These are phyloP conservation scores for Tulasnella sp. DNA, from an alignment of 768 basidiomycete species.

Conservation along the genomic window DNA sequence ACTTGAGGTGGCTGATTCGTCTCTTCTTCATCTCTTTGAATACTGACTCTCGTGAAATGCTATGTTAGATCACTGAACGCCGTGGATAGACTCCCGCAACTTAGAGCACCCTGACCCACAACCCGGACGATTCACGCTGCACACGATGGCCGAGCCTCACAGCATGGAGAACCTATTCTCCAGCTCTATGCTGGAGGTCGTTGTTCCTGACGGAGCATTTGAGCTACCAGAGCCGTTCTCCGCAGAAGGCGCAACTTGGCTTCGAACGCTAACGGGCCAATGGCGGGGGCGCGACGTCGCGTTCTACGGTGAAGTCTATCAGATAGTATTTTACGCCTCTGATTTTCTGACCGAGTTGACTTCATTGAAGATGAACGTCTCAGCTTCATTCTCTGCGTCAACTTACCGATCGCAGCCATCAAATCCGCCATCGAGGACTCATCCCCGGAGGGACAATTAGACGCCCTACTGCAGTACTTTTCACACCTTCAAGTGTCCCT, in stretches of 20 bases:
- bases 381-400: conserved; percentile 26
- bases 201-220: conserved; percentile 5
- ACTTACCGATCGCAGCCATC: conserved; percentile 25
- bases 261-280: neutral
- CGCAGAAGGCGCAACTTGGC: neutral
- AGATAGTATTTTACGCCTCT: neutral
- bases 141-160: neutral
- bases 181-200: neutral
- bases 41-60: too few species aligned
- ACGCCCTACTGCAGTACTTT: conserved; percentile 39
- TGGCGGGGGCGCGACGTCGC: conserved; percentile 2
- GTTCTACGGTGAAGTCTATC: conserved; percentile 12
- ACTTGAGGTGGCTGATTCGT: neutral
- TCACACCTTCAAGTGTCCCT: conserved; percentile 69
- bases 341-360: neutral
- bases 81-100: too few species aligned
- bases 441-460: conserved; percentile 16
- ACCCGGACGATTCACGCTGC: too few species aligned
- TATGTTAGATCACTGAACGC: too few species aligned
- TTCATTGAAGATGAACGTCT: conserved; percentile 26
- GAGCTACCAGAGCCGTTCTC: conserved; percentile 5
- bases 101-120: too few species aligned
- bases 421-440: conserved; percentile 26
- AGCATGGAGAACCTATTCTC: neutral
- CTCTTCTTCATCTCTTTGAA: too few species aligned